Evolutionary conservation across 164 flowering plant species (phyloP).

Genomic region (Kingdonia uniflora): DNA sequence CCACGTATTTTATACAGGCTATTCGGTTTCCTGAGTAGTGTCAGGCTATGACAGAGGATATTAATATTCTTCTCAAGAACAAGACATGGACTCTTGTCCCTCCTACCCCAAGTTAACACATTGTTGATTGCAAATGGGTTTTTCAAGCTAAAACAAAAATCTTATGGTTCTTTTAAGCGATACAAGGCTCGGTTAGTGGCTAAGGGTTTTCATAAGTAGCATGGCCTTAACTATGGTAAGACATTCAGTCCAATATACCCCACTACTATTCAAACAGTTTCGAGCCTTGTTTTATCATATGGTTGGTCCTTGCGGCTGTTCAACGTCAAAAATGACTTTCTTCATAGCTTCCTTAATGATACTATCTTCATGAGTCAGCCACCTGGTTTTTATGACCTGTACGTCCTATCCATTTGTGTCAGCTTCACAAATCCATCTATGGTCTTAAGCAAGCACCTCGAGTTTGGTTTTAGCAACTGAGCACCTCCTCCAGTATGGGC

Average conservation of each 20-base stretch:
- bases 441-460: neutral
- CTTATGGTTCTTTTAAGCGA: too few species aligned
- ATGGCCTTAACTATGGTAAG: neutral
- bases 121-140: too few species aligned
- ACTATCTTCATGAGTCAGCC: neutral
- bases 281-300: neutral
- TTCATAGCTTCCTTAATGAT: neutral
- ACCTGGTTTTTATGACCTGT: neutral
- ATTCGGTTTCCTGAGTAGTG: too few species aligned
- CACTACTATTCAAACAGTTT: neutral
- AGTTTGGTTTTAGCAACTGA: neutral
- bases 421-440: neutral
- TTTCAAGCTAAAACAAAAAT: too few species aligned
- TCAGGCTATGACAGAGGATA: too few species aligned
- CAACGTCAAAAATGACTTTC: neutral
- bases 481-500: neutral
- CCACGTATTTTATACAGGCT: too few species aligned
- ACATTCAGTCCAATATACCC: neutral
- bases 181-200: neutral
- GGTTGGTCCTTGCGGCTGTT: neutral
- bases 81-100: too few species aligned
- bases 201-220: too few species aligned
- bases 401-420: too few species aligned
- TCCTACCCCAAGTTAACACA: too few species aligned
- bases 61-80: too few species aligned